A percentile compares a stretch with the other conserved stretches of the same genome.
These are phyloP conservation scores for Tricholoma flavovirens DNA, from an alignment of 768 basidiomycete species.

Conservation along the genomic window DNA sequence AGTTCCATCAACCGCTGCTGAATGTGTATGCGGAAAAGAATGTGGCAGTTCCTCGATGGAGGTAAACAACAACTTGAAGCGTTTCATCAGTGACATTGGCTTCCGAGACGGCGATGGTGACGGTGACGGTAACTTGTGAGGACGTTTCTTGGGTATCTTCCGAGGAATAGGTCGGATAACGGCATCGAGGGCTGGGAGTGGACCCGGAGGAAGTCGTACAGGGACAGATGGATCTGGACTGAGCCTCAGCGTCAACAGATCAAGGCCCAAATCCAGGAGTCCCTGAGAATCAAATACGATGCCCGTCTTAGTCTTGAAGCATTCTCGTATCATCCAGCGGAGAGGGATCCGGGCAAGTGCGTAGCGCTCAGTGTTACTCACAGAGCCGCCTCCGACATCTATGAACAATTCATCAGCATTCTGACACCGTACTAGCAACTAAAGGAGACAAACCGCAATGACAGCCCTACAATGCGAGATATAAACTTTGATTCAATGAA, in stretches of 20 bases:
- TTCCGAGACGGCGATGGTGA: not conserved
- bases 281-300: conserved; percentile 51
- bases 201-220: conserved; percentile 32
- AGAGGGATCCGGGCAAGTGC: conserved; percentile 50
- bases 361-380: conserved; percentile 22
- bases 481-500: not conserved
- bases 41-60: not conserved
- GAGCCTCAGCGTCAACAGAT: conserved; percentile 42
- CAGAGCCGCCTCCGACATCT: conserved; percentile 46
- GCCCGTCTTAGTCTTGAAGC: conserved; percentile 38
- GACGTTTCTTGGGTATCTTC: conserved; percentile 1
- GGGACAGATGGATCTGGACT: conserved; percentile 35
- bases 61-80: not conserved
- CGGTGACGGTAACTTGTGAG: not conserved
- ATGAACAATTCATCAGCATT: not conserved
- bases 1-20: not conserved
- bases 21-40: not conserved
- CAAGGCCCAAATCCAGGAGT: conserved; percentile 44
- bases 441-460: not conserved
- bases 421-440: not conserved
- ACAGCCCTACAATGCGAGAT: not conserved
- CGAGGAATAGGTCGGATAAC: conserved; percentile 19
- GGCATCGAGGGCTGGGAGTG: conserved; percentile 19
- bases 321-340: conserved; percentile 55
- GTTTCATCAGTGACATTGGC: conserved; percentile 9